Conservation (phyloP, 2,329 filamentous ascomycete genomes). For the Clonostachys rhizophaga region DNA sequence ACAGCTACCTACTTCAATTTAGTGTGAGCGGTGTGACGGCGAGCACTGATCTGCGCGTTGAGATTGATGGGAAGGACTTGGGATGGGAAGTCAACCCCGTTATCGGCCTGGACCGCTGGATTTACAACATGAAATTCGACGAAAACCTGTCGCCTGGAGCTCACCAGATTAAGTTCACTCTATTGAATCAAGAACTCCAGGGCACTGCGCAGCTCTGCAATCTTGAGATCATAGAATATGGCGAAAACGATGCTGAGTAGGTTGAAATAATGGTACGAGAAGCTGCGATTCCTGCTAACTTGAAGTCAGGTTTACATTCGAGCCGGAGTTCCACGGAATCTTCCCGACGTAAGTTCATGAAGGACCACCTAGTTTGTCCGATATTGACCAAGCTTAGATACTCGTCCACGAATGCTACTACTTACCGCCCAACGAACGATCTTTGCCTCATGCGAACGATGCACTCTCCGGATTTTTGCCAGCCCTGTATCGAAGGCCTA, state of each 20-base stretch:
- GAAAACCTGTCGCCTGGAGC: constrained; percentile 11
- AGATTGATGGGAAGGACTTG: constrained; percentile 17
- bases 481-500: constrained; percentile 19
- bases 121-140: constrained; percentile 18
- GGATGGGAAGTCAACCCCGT: constrained; percentile 18
- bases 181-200: constrained; percentile 15
- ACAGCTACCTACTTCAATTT: constrained; percentile 17
- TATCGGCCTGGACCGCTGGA: constrained; percentile 18
- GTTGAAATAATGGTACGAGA: neutral
- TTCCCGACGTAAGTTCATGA: constrained; percentile 15
- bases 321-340: constrained; percentile 12
- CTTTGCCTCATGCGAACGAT: constrained; percentile 18
- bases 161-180: constrained; percentile 15
- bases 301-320: constrained; percentile 13
- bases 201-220: constrained; percentile 20
- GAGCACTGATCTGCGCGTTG: constrained; percentile 15
- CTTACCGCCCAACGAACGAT: constrained; percentile 20
- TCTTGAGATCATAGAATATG: constrained; percentile 19
- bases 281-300: constrained; percentile 1
- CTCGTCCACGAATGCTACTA: constrained; percentile 14
- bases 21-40: constrained; percentile 17
- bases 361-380: too few relatives aligned
- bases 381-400: constrained; percentile 8
- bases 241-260: constrained; percentile 10
- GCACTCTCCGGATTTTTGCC: constrained; percentile 18